Evolutionary conservation across 495 filamentous ascomycete species (phyloP), one percentile per base, ranked within the genome.

Genomic region (Podospora conica): DNA sequence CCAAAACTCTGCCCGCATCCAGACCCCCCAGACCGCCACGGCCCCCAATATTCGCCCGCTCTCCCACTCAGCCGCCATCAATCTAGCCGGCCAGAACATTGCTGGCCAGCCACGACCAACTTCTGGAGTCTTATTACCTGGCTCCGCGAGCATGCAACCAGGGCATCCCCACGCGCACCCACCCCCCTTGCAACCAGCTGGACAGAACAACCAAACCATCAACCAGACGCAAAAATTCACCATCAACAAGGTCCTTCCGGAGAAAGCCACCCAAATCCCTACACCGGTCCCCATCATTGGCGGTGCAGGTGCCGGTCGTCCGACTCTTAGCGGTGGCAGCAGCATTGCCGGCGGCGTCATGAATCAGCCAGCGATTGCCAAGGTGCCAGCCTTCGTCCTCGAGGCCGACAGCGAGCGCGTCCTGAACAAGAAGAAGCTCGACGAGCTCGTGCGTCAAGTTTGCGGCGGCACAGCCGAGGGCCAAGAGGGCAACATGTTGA

Each of bases 341-440:
- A 88, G 87, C 66, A 83, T 84, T 3, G 86, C 86, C 1, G 86
- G 88, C 64, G 91, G 91, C 55, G 85, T 93, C 63, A 88, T 97
- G 85, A 85, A 87, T 27, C 93, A 97, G 70, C 94, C 96, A 1
- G 91, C 88, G 3, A 83, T 98, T 64, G 78, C 87, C 64, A 95
- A 92, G 71, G 86, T 89, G 66, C 92, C 93, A 0, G 82, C 86
- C 0, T 94, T 87, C 73, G 89, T 90, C 31, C 87, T 96, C 56
- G 94, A 97, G 72, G 91, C 90, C 29, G 92, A 95, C 69, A 92
- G 90, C 12, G 92, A 96, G 75, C 86, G 92, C 22, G 87, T 98
- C 3, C 82, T 98, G 18, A 93, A 88, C 78, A 96, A 96, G 86
- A 93, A 94, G 79, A 97, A 96, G 81, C 85, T 98, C 33, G 93